Conservation (phyloP, 192 early-diverging fungal genomes). For the Backusella westeae region DNA sequence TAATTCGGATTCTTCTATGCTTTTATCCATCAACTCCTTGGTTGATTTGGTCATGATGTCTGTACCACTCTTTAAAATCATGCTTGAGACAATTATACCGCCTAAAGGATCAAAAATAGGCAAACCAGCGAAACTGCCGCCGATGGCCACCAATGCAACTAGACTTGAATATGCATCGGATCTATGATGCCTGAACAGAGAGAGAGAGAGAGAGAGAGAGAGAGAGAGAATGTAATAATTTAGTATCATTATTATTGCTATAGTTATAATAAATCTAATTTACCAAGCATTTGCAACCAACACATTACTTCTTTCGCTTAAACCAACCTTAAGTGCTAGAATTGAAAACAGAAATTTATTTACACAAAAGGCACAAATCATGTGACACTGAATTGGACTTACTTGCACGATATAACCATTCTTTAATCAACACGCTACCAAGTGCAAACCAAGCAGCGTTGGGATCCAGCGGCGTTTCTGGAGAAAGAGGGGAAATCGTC, state of each 20-base stretch:
- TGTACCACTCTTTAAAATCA: slow-evolving; percentile 65
- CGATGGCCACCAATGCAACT: slow-evolving; percentile 71
- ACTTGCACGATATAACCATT: slow-evolving; percentile 69
- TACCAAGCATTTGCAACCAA: slow-evolving; percentile 79
- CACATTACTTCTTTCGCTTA: slow-evolving; percentile 62
- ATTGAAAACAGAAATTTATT: neutral
- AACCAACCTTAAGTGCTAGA: slow-evolving; percentile 55
- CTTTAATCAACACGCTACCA: slow-evolving; percentile 66
- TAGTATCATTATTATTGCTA: neutral
- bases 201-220: neutral
- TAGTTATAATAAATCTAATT: neutral
- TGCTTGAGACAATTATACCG: slow-evolving; percentile 67
- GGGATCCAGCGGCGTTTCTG: slow-evolving; percentile 43
- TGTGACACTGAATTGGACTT: neutral
- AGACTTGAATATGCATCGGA: slow-evolving; percentile 70
- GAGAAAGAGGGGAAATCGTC: slow-evolving; percentile 10
- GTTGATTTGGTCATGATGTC: slow-evolving; percentile 40
- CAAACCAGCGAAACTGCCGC: slow-evolving; percentile 65
- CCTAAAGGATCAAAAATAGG: slow-evolving; percentile 76
- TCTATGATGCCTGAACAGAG: slow-evolving; percentile 64
- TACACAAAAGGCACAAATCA: neutral
- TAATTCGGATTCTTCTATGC: slow-evolving; percentile 26
- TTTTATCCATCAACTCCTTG: slow-evolving; percentile 38
- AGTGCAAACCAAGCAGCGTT: slow-evolving; percentile 70
- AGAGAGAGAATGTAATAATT: neutral